A percentile compares a stretch with the other conserved stretches of the same genome.
Conservation (phyloP, 192 early-diverging fungal species). For the Podila horticola region DNA sequence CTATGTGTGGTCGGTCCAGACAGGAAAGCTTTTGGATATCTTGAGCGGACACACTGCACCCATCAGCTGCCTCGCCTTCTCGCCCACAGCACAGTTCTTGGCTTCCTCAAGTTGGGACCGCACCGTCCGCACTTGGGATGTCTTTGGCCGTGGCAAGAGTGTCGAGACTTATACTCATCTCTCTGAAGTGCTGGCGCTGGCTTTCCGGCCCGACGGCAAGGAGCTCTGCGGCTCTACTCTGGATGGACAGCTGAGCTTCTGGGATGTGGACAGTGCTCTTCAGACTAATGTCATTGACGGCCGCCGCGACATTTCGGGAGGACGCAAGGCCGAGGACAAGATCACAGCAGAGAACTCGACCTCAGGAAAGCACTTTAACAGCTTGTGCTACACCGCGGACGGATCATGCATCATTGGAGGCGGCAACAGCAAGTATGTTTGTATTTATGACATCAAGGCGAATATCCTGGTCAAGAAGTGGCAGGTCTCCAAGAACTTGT, state of each 20-base stretch:
- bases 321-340: constrained; percentile 82
- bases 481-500: constrained; percentile 91
- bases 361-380: constrained; percentile 91
- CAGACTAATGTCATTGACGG: constrained; percentile 87
- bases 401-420: constrained; percentile 92
- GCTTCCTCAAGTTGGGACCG: constrained; percentile 95
- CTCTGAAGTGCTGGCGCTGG: constrained; percentile 87
- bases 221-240: constrained; percentile 88
- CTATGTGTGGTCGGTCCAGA: constrained; percentile 98
- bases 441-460: constrained; percentile 88
- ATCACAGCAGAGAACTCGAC: constrained; percentile 84
- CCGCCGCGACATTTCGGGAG: constrained; percentile 90
- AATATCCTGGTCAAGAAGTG: constrained; percentile 87
- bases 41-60: constrained; percentile 94
- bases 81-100: constrained; percentile 81
- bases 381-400: constrained; percentile 94
- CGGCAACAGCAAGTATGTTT: constrained; percentile 95
- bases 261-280: constrained; percentile 84
- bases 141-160: constrained; percentile 85
- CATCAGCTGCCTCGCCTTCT: constrained; percentile 86
- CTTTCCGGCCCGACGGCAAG: constrained; percentile 92
- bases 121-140: constrained; percentile 91
- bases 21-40: constrained; percentile 96
- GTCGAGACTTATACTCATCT: constrained; percentile 84
- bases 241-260: constrained; percentile 94